phyloP scores from a whole-genome alignment of 2,329 filamentous ascomycete genomes.

The Diaporthe citri region DNA sequence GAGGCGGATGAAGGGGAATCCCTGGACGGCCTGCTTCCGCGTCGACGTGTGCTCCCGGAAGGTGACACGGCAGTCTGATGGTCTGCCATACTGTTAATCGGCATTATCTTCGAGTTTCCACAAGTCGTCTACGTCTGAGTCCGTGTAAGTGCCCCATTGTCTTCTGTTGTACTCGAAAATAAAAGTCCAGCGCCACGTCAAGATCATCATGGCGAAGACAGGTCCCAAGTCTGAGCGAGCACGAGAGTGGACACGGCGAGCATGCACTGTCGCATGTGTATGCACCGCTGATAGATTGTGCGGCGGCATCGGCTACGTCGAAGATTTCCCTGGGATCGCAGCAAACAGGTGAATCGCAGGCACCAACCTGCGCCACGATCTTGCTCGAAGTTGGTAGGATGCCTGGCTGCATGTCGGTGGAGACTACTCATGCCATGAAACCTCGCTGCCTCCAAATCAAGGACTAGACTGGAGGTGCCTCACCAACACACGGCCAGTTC shows the following conservation, averaged over 20 bases:
- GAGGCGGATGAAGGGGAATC: background rate
- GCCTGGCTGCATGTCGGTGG: background rate
- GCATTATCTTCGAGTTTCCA: background rate
- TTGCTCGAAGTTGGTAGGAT: background rate
- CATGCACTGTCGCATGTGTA: background rate
- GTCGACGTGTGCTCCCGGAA: conserved; percentile 4
- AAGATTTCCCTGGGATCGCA: background rate
- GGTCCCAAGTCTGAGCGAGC: background rate
- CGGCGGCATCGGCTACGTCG: background rate
- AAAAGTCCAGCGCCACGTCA: background rate
- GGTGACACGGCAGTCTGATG: background rate
- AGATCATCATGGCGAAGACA: background rate
- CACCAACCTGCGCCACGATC: conserved; percentile 29
- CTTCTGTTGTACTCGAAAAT: too few relatives aligned
- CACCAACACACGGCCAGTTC: background rate
- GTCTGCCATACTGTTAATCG: background rate
- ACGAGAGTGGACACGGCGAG: background rate
- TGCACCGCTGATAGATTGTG: background rate
- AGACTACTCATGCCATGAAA: conserved; percentile 4
- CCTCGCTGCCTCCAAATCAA: conserved; percentile 18
- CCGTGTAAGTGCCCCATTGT: background rate
- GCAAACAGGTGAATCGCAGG: background rate
- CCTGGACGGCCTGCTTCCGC: background rate
- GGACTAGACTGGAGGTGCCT: background rate
- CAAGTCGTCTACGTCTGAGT: background rate